phyloP scores from a whole-genome alignment of 495 filamentous ascomycete species.

The Aspergillus wentii region DNA sequence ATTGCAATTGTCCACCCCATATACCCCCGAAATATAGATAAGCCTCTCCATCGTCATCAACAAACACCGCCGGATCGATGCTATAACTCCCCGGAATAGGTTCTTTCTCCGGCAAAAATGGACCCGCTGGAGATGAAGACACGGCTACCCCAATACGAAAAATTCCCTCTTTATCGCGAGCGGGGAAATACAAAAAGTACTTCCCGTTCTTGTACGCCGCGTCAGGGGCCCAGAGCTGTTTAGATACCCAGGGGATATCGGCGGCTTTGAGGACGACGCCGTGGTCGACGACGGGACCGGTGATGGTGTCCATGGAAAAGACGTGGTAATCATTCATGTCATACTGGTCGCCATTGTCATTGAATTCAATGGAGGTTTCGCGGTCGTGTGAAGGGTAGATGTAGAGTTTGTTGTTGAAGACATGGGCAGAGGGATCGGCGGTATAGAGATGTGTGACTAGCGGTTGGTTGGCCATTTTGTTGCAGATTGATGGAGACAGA shows the following conservation, averaged over 20 bases:
- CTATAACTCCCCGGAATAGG: conserved; percentile 38
- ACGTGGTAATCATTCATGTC: conserved; percentile 62
- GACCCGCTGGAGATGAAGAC: conserved; percentile 37
- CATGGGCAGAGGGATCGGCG: conserved; percentile 47
- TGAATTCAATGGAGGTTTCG: conserved; percentile 46
- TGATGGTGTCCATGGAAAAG: conserved; percentile 37
- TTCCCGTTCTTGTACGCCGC: conserved; percentile 40
- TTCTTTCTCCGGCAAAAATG: conserved; percentile 34
- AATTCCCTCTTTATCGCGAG: conserved; percentile 40
- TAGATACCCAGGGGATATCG: conserved; percentile 41
- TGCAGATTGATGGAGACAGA: no score
- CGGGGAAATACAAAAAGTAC: conserved; percentile 47
- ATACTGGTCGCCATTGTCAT: conserved; percentile 80
- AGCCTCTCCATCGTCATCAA: conserved; percentile 42
- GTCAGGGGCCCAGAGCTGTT: conserved; percentile 46
- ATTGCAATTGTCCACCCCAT: conserved; percentile 69
- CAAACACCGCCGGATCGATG: conserved; percentile 47
- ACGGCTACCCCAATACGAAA: conserved; percentile 59
- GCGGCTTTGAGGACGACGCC: conserved; percentile 31
- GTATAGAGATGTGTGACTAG: conserved; percentile 66
- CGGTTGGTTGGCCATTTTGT: conserved; percentile 24
- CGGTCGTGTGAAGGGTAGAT: conserved; percentile 47
- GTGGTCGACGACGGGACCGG: conserved; percentile 38
- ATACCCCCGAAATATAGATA: conserved; percentile 52
- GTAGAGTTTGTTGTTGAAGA: conserved; percentile 45